Evolutionary conservation across 768 basidiomycete species (phyloP), one percentile per base, ranked within the genome.

Genomic region (Pleurotus tuber-regium): DNA sequence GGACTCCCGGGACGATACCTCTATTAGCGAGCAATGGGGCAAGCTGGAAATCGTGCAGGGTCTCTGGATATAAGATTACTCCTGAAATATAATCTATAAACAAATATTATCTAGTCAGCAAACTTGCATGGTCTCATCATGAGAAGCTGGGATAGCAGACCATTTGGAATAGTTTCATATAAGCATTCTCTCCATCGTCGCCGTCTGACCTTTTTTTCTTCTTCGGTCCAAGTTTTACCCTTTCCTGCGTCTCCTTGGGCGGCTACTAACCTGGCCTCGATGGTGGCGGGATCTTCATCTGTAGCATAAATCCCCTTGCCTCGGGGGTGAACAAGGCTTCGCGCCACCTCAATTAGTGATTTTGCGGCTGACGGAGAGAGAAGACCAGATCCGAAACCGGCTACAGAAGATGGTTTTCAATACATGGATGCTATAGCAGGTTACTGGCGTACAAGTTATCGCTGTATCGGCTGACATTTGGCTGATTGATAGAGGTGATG

Each of bases 241-340:
- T 63, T 59, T 11, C 48, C 61, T 23, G 54, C 56, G 9, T 57
- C 61, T n/a, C 63, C 67, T 29, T 62, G 60, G 1, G 71, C 72
- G 43, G 68, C 65, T n/a, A 66, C 58, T 6, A 80, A 60, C 21
- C 71, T 64, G 2, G 63, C 67, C 28, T 68, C 69, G 35, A 78
- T 73, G 9, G 59, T 70, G 19, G 75, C 68, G n/a, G 75, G 71
- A 14, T 74, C 66, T 55, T 80, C 77, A 54, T 80, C 79, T 7
- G 78, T 79, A 9, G 79, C 79, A 48, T 80, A 80, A 25, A 80
- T 74, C 4, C 78, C 78, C 61, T 72, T 78, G 26, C 77, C 77
- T 14, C 69, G 70, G 23, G 75, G 73, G 57, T 73, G 63, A 2
- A 80, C 78, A 21, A 79, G 60, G 5, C 72, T 70, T 18, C 67